Conservation (phyloP, 768 basidiomycete genomes). For the Tremella mesenterica region DNA sequence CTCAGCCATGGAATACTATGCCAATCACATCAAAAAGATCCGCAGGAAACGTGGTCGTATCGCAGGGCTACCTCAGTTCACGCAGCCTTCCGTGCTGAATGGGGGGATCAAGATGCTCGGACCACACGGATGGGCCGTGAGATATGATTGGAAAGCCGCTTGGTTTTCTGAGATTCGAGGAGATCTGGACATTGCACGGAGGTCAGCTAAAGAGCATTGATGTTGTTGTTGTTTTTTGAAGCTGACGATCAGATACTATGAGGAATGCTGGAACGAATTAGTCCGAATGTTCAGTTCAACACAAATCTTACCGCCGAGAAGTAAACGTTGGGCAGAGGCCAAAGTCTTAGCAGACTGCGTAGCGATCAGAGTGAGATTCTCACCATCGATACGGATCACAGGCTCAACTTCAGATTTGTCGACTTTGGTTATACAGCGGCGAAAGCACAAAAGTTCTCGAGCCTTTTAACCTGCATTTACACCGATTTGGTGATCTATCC, state of each 20-base stretch:
- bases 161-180: constrained; percentile 91
- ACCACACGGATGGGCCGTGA: constrained; percentile 85
- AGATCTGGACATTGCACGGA: constrained; percentile 83
- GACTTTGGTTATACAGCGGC: constrained; percentile 82
- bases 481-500: constrained; percentile 72
- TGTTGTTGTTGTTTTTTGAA: background rate
- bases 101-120: constrained; percentile 54
- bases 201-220: constrained; percentile 51
- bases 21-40: constrained; percentile 82
- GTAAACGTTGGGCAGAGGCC: constrained; percentile 96
- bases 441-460: constrained; percentile 71
- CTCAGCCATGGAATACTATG: constrained; percentile 85
- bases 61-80: constrained; percentile 48
- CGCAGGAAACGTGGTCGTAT: constrained; percentile 71
- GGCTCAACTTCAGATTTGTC: constrained; percentile 58
- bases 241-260: constrained; percentile 64
- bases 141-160: constrained; percentile 96
- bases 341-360: constrained; percentile 93
- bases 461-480: constrained; percentile 76
- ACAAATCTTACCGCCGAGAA: constrained; percentile 75
- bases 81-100: constrained; percentile 16
- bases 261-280: constrained; percentile 78
- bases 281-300: constrained; percentile 83
- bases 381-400: background rate
- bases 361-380: constrained; percentile 62